phyloP scores from a whole-genome alignment of 2,329 filamentous ascomycete genomes.

The Sporothrix sp. region DNA sequence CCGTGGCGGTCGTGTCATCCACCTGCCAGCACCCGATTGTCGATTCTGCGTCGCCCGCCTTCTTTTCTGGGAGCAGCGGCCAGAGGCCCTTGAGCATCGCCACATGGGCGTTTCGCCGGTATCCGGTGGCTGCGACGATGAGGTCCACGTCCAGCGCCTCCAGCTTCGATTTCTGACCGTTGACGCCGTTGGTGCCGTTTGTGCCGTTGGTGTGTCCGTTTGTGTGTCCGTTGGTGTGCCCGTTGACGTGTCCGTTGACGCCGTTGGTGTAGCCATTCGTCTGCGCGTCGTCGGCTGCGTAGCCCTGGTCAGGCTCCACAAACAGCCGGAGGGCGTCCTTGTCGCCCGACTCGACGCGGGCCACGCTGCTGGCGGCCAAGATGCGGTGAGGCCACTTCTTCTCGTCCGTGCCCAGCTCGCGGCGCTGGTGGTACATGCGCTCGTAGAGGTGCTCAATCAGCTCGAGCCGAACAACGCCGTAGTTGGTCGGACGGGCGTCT shows the following conservation, averaged over 20 bases:
- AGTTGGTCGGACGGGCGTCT: constrained; percentile 79
- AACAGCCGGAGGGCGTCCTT: constrained; percentile 45
- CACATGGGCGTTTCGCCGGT: constrained; percentile 68
- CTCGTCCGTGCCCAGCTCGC: constrained; percentile 59
- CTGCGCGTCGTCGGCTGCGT: constrained; percentile 16
- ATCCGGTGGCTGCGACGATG: constrained; percentile 81
- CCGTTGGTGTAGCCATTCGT: too few relatives aligned
- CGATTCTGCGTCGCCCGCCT: constrained; percentile 8
- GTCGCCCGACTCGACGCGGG: constrained; percentile 43
- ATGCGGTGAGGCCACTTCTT: constrained; percentile 75
- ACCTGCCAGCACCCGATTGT: constrained; percentile 20
- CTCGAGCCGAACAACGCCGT: constrained; percentile 84
- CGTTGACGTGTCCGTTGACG: too few relatives aligned
- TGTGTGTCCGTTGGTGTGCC: too few relatives aligned
- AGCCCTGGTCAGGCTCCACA: constrained; percentile 35
- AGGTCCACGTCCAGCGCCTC: constrained; percentile 69
- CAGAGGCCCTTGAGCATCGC: constrained; percentile 60
- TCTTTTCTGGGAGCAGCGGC: constrained; percentile 49
- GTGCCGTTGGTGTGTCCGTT: too few relatives aligned
- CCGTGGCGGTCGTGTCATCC: constrained; percentile 7
- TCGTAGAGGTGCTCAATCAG: constrained; percentile 85
- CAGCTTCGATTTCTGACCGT: constrained; percentile 9
- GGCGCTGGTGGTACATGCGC: constrained; percentile 74
- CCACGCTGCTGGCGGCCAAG: constrained; percentile 56
- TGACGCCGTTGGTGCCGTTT: too few relatives aligned